Base-by-base conservation (phyloP, 176 grass and related monocot genomes). In the Eremochloa ophiuroides region DNA sequence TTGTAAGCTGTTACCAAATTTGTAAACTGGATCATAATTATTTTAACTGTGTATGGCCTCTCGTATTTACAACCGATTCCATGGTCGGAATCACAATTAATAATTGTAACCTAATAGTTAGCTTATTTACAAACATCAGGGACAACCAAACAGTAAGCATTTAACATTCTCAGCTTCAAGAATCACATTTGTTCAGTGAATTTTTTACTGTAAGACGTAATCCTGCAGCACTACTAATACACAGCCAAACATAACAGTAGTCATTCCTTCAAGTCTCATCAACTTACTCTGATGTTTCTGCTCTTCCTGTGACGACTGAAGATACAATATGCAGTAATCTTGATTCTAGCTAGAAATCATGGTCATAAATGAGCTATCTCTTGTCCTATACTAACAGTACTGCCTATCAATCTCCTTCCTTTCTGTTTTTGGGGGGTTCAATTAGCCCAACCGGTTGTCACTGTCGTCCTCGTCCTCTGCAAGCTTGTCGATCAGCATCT, bases 401-500 rank as follows among this genome's bases (percentile, higher is more conserved):
- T 70, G 18, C 23, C 37, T 69, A 78, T 31, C 20, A 26, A 62
- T 34, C 26, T 31, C 47, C 17, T 28, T 23, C 65, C 41, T 8
- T 8, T 15, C 22, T 56, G 25, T 30, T 35, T 10, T 33, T 2
- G 10, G 2, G 50, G 4, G 25, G 58, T 41, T 33, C 51, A 65
- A 34, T 77, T 63, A 79, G 16, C 62, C 34, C 55, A 56, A 40
- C 37, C 3, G 44, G 8, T 50, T 40, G 8, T 68, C 29, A 25
- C 6, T 43, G 27, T 66, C 30, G 43, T 12, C 28, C 16, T 5
- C 27, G 1, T 86, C 68, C 55, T 82, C 69, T 41, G n/a, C 73
- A 71, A 93, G 74, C 53, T 87, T 83, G 29, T 89, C 81, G 33
- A 97, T 85, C 72, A 93, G 31, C 72, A 91, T 71, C 44, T 93